These are phyloP conservation scores for Bipolaris oryzae DNA, from an alignment of 2,329 filamentous ascomycete species.

Conservation along the genomic window DNA sequence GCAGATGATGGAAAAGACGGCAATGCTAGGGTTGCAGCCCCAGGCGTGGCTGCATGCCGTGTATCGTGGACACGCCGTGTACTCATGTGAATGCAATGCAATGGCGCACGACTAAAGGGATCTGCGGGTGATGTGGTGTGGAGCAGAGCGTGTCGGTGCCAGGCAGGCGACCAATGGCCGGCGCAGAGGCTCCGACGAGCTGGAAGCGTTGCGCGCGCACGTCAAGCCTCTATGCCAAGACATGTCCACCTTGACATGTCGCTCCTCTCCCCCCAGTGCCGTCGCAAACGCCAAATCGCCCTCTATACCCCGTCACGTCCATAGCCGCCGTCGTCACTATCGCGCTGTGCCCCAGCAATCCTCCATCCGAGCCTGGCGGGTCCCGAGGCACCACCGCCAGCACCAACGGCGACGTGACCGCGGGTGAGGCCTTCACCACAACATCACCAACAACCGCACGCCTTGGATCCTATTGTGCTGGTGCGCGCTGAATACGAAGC, in stretches of 20 bases:
- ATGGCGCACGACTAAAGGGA: neutral
- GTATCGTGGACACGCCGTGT: neutral
- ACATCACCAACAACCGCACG: slow-evolving; percentile 8
- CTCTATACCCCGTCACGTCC: neutral
- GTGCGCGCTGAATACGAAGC: slow-evolving; percentile 4
- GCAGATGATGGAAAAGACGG: neutral
- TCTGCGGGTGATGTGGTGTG: slow-evolving; percentile 2
- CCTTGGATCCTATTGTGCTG: slow-evolving; percentile 11
- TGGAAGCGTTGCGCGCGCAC: slow-evolving; percentile 5
- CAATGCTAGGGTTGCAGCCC: neutral
- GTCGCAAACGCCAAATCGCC: slow-evolving; percentile 12
- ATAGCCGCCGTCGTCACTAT: neutral
- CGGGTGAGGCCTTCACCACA: slow-evolving; percentile 17
- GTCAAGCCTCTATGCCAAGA: slow-evolving; percentile 12
- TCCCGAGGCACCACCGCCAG: slow-evolving; percentile 19
- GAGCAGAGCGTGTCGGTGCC: slow-evolving; percentile 3
- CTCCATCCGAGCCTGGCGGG: slow-evolving; percentile 32
- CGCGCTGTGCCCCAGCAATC: slow-evolving; percentile 33
- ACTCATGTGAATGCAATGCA: neutral
- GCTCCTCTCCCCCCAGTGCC: neutral
- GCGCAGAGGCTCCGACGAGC: slow-evolving; percentile 4
- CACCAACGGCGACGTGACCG: slow-evolving; percentile 12
- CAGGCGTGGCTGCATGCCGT: neutral
- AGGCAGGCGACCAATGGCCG: slow-evolving; percentile 7
- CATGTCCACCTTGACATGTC: slow-evolving; percentile 12